phyloP scores from a whole-genome alignment of 345 rosid genomes.

The Physaria fendleri region DNA sequence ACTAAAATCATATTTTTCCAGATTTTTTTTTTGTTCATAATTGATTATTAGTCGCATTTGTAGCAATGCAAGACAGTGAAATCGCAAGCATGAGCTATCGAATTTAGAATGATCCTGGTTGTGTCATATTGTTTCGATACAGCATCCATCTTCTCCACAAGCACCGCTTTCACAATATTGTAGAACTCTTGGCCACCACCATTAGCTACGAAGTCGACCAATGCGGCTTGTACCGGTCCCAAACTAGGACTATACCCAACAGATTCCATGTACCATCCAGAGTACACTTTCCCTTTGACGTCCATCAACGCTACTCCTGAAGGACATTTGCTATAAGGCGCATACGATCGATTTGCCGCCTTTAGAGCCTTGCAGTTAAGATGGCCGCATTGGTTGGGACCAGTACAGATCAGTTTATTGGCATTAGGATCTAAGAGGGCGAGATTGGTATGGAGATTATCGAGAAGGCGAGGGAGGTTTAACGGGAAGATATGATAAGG shows the following conservation, averaged over 20 bases:
- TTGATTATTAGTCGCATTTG: no score
- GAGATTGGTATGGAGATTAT: slow-evolving; percentile 47
- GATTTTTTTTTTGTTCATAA: no score
- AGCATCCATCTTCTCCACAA: slow-evolving; percentile 67
- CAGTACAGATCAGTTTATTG: no score
- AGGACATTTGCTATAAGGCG: slow-evolving; percentile 75
- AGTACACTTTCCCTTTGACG: slow-evolving; percentile 49
- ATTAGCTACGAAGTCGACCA: slow-evolving; percentile 54
- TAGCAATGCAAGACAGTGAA: slow-evolving; percentile 56
- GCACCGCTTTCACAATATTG: slow-evolving; percentile 50
- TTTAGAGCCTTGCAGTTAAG: slow-evolving; percentile 42
- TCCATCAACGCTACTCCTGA: slow-evolving; percentile 78
- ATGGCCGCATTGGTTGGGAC: not conserved
- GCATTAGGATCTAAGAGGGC: slow-evolving; percentile 8
- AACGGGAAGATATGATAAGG: slow-evolving; percentile 45
- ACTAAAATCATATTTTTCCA: no score
- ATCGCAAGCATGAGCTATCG: slow-evolving; percentile 56
- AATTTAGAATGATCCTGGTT: slow-evolving; percentile 55
- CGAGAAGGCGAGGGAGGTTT: slow-evolving; percentile 57
- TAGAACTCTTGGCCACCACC: slow-evolving; percentile 54
- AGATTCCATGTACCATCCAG: slow-evolving; percentile 73
- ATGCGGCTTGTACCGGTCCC: slow-evolving; percentile 84
- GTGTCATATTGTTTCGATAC: slow-evolving; percentile 54
- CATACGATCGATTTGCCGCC: slow-evolving; percentile 68
- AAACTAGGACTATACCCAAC: slow-evolving; percentile 83